Evolutionary conservation across 345 rosid species (phyloP), one percentile per base, ranked within the genome.

Genomic region (Gossypium thurberi): DNA sequence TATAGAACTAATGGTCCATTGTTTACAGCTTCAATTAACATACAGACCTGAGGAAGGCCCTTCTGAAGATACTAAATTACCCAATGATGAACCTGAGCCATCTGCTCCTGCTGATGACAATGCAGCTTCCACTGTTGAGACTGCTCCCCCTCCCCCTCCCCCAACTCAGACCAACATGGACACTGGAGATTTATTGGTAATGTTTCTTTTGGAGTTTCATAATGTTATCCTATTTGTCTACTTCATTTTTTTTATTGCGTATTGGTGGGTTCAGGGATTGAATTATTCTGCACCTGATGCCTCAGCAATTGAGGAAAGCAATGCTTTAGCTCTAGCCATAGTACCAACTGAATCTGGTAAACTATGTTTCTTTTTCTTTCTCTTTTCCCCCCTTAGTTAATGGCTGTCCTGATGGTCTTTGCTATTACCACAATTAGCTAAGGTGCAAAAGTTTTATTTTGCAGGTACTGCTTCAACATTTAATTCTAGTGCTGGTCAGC

Each of bases 291-390:
- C 77, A n/a, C 77, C 90, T 63, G 72, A 79, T 86, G 97, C 96
- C 74, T 85, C 86, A 26, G 87, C 84, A 17, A 91, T 96, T 47
- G 98, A 96, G 77, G 92, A 93, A 76, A 86, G 87, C 69, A 93
- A 96, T 75, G 98, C 99, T 60, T 82, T 91, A 79, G 94, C 99
- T 77, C 80, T 96, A 75, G 99, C 98, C 79, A 90, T 96, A 66
- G 84, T 96, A 65, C 81, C 96, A 52, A 52, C 82, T 20, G 98
- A 89, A 81, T 79, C 87, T 59, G 83, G 97, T 86, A 80, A 71
- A 63, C 4, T 37, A 4, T 40, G 28, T 12, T 17, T 47, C 79
- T 44, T 69, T 43, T 33, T 69, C 46, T 13, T 26, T 14, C 65
- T 25, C 47, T 33, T 56, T 77, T 51, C 17, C 11, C 47, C 28